phyloP scores from a whole-genome alignment of 1,284 basidiomycete species.

The Chalciporus piperatoides region DNA sequence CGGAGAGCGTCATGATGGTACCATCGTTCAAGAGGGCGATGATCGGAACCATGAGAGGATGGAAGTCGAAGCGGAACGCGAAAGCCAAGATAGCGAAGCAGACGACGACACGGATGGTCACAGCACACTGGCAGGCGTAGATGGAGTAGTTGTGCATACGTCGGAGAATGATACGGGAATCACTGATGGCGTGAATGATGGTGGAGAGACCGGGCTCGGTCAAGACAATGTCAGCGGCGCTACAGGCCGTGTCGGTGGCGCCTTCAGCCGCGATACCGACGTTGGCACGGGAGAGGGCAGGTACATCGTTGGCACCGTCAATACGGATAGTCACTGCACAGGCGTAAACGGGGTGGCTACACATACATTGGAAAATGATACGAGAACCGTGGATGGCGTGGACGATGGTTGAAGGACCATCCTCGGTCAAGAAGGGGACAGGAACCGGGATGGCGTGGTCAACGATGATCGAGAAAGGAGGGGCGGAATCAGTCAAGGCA shows the following conservation, averaged over 20 bases:
- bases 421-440: too few species aligned
- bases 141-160: constrained; percentile 88
- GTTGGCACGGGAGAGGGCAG: constrained; percentile 79
- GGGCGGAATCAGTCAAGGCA: too few species aligned
- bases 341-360: too few species aligned
- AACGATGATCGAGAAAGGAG: too few species aligned
- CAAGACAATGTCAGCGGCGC: constrained; percentile 82
- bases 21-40: constrained; percentile 97
- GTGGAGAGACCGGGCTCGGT: constrained; percentile 84
- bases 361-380: too few species aligned
- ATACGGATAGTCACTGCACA: too few species aligned
- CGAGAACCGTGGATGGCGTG: too few species aligned
- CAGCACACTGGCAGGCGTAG: constrained; percentile 72
- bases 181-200: constrained; percentile 82
- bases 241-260: constrained; percentile 83
- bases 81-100: constrained; percentile 96
- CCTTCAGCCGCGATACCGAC: constrained; percentile 88
- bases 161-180: constrained; percentile 84
- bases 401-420: too few species aligned
- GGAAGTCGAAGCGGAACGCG: constrained; percentile 97
- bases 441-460: too few species aligned
- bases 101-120: constrained; percentile 98
- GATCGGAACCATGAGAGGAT: constrained; percentile 98
- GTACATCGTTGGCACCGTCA: constrained; percentile 87
- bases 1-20: constrained; percentile 98